A percentile compares a stretch with the other conserved stretches of the same genome.
phyloP scores from a whole-genome alignment of 164 flowering plant species.

The Macadamia tetraphylla region DNA sequence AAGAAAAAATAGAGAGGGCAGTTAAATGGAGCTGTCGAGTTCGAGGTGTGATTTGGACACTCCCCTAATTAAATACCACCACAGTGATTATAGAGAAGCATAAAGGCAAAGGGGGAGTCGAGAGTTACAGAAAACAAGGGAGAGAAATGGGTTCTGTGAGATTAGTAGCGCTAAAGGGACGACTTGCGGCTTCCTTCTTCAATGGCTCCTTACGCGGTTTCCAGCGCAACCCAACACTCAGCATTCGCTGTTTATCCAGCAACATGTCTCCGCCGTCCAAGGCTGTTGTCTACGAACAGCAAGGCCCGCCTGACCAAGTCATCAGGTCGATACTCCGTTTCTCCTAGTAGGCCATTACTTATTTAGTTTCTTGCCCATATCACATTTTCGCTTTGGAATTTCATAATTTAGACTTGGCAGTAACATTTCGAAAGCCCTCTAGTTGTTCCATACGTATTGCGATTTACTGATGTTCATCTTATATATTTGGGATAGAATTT shows the following conservation, averaged over 20 bases:
- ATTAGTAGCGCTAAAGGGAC: conserved; percentile 13
- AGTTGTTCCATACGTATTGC: too few species aligned
- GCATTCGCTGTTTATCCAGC: conserved; percentile 41
- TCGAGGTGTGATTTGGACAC: too few species aligned
- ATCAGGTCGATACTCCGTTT: conserved; percentile 38
- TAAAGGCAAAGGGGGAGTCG: not conserved
- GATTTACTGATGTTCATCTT: too few species aligned
- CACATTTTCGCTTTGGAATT: not conserved
- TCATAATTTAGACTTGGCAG: too few species aligned
- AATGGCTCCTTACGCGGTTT: not conserved
- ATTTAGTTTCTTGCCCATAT: not conserved
- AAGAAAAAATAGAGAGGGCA: too few species aligned
- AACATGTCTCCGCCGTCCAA: conserved; percentile 79
- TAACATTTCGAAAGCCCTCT: too few species aligned
- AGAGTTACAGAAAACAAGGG: conserved; percentile 2
- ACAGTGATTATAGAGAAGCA: not conserved
- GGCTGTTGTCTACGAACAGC: conserved; percentile 77
- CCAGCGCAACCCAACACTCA: conserved; percentile 13
- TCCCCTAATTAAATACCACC: too few species aligned
- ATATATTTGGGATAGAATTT: too few species aligned
- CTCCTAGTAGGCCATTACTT: not conserved
- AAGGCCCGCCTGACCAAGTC: conserved; percentile 80
- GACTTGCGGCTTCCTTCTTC: conserved; percentile 5
- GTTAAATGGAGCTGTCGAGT: too few species aligned
- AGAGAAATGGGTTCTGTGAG: conserved; percentile 25